Evolutionary conservation across 176 grass and related monocot species (phyloP), one percentile per base, ranked within the genome.

Genomic region (Avena atlantica): DNA sequence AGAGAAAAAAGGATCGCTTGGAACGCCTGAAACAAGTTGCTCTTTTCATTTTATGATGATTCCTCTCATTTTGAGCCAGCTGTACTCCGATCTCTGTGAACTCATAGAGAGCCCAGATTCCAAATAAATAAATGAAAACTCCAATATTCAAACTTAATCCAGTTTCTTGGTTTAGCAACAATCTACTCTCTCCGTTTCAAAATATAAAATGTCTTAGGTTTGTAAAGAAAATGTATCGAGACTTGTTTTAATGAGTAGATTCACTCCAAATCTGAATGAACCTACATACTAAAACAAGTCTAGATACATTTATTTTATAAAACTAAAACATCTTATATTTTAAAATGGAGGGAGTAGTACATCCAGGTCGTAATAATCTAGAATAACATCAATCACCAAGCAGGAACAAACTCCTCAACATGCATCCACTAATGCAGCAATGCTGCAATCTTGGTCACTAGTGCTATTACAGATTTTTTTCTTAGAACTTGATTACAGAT

Each of bases 381-480:
- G 5, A 82, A 31, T 63, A 86, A 5, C 23, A 70, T 78, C 21
- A 81, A 86, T 64, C 61, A 85, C 9, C 69, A 17, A 17, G 4
- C 16, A 14, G 52, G 21, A 76, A 76, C 77, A 89, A 81, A 49
- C 16, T 1, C 1, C 8, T 34, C 31, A 34, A 34, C 31, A 34
- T 34, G 31, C 31, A 34, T 34, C 31, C 31, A 34, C 31, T 34
- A 72, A 72, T 63, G 60, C 9, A 4, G 21, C 24, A 23, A 21
- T 79, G 56, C 74, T 79, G 55, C 80, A 76, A 82, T 87, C 84
- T 87, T 72, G 84, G 50, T 77, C 17, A 14, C 40, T 82, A 51
- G 49, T 51, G 53, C 50, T 5, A 15, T 66, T 31, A 31, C 9
- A 66, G 31, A 66, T 66, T 29, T 15, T 2, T 7, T 66, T 27